These are phyloP conservation scores for Cytospora piceicola DNA, from an alignment of 2,329 filamentous ascomycete species.

Conservation along the genomic window DNA sequence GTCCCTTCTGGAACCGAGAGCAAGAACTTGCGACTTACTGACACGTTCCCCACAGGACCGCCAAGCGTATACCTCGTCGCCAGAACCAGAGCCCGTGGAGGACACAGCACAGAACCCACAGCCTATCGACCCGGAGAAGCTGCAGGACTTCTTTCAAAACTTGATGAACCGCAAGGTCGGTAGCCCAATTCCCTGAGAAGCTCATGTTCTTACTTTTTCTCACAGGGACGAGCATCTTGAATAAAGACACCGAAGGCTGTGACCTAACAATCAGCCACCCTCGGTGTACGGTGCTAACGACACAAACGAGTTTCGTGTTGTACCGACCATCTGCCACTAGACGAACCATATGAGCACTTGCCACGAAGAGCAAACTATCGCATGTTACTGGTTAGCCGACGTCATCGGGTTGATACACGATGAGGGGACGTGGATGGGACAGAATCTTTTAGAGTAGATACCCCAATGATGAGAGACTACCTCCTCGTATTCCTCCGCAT, in stretches of 20 bases:
- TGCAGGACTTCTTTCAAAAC: constrained; percentile 63
- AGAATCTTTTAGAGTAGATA: constrained; percentile 22
- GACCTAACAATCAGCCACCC: not conserved
- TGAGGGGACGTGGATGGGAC: constrained; percentile 4
- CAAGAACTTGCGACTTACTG: not conserved
- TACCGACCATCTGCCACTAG: not conserved
- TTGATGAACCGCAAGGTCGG: constrained; percentile 61
- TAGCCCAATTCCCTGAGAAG: not conserved
- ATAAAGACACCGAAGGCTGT: not conserved
- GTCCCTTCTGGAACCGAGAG: not conserved
- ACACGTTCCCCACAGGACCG: constrained; percentile 55
- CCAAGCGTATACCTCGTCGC: constrained; percentile 55
- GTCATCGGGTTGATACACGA: not conserved
- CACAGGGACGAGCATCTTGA: not conserved
- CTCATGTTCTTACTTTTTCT: not conserved
- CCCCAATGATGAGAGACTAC: constrained; percentile 19
- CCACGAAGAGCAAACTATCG: not conserved
- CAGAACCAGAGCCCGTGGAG: constrained; percentile 48
- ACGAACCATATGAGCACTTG: not conserved
- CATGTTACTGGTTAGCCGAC: not conserved
- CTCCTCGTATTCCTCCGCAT: not conserved
- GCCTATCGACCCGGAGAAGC: constrained; percentile 59
- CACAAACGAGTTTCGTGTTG: not conserved
- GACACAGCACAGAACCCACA: constrained; percentile 37
- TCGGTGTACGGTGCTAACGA: not conserved